Base-by-base conservation (phyloP, 2,329 filamentous ascomycete genomes). In the Nothophaeocryptopus gaeumannii region DNA sequence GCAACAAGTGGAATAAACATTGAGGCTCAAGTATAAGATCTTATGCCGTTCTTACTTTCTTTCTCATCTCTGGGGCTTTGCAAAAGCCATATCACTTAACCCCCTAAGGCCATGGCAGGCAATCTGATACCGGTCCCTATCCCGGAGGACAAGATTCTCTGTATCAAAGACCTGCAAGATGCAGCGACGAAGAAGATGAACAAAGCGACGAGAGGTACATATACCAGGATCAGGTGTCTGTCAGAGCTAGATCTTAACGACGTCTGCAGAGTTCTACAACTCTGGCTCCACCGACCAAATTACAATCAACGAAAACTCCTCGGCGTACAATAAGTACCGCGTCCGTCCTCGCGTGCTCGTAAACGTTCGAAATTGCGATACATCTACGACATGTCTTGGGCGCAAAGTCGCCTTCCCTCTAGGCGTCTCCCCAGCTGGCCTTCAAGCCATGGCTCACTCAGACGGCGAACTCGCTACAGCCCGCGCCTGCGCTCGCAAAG, bases 281-380 rank as follows among this genome's bases (percentile, higher is more conserved):
- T 78, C 76, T 52, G 79, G 79, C 5, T 76, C 78, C 5, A 80
- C 80, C 67, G 77, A 79, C 54, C 67, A 78, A 16, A 66, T 76
- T 45, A 80, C 77, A 11, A 63, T 81, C n/a, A 63, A 64, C 15
- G 78, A 80, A 45, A 82, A 82, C 50, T 69, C 74, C 44, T 69
- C 69, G 0, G 77, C 78, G 1, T 82, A 73, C 63, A 68, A 75
- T 54, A 67, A 70, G 5, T 66, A 74, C 36, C 67, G 72, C 38
- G 67, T 67, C 43, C 51, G 68, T 34, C 52, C 58, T 13, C 62
- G 71, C 13, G 67, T 72, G 2, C 61, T 73, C 8, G 56, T 63
- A 11, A 65, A 73, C 51, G 68, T 73, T 16, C 65, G 63, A 13
- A 59, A 62, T 20, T 54, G 65, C 30, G 66, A 71, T 45, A 71